A percentile compares a stretch with the other conserved stretches of the same genome.
These are phyloP conservation scores for Helicostylum pulchrum DNA, from an alignment of 192 early-diverging fungal species.

Conservation along the genomic window DNA sequence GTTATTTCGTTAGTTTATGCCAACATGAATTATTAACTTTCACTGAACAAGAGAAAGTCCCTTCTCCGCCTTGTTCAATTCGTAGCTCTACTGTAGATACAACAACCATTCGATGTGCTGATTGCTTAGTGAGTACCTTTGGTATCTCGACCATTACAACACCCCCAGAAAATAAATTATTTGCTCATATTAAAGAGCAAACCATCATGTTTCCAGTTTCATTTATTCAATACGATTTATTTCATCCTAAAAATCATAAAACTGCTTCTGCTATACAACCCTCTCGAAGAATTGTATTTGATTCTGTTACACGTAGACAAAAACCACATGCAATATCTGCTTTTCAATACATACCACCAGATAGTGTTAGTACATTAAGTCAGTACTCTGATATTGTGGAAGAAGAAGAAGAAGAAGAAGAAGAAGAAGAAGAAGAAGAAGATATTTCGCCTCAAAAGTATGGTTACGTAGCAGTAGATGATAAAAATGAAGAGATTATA, in stretches of 20 bases:
- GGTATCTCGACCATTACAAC: background rate
- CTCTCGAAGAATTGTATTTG: background rate
- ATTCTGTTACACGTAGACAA: background rate
- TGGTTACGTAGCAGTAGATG: conserved; percentile 26
- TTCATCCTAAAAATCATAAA: background rate
- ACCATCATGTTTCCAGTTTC: conserved; percentile 12
- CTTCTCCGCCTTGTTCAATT: background rate
- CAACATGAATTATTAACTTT: conserved; percentile 4
- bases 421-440: background rate
- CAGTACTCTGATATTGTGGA: background rate
- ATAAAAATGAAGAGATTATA: conserved; percentile 24
- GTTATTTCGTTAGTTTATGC: conserved; percentile 3
- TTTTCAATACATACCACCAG: conserved; percentile 18
- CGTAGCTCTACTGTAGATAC: no score
- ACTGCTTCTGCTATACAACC: conserved; percentile 1
- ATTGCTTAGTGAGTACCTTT: background rate
- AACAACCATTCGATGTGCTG: background rate
- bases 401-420: conserved; percentile 1
- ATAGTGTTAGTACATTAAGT: background rate
- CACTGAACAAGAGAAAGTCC: background rate
- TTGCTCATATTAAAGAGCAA: background rate
- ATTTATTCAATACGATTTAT: conserved; percentile 9
- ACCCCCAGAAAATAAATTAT: background rate
- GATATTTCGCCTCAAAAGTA: background rate
- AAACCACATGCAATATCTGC: conserved; percentile 14